A percentile compares a stretch with the other conserved stretches of the same genome.
These are phyloP conservation scores for Cladosporium sp. DNA, from an alignment of 2,329 filamentous ascomycete species.

Conservation along the genomic window DNA sequence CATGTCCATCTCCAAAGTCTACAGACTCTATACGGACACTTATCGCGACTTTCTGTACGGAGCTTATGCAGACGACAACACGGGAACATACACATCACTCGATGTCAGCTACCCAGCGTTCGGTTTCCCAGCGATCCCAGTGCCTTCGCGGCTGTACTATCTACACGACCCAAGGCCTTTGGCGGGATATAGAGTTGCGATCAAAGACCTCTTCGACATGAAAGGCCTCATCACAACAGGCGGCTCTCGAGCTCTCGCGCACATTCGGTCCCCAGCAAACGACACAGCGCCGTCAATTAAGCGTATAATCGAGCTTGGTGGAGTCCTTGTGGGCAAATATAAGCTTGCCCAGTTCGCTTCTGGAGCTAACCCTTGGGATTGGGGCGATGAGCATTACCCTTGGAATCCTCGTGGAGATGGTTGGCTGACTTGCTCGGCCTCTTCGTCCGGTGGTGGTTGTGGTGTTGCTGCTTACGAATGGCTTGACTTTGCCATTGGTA, in stretches of 20 bases:
- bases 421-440: conserved; percentile 30
- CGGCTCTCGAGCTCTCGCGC: conserved; percentile 30
- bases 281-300: conserved; percentile 31
- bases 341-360: conserved; percentile 34
- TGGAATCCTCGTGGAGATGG: conserved; percentile 37
- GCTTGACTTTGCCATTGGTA: conserved; percentile 38
- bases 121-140: conserved; percentile 30
- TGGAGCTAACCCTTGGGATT: conserved; percentile 17
- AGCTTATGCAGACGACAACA: conserved; percentile 25
- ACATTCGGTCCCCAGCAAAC: conserved; percentile 23
- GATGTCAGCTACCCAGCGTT: conserved; percentile 25
- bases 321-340: conserved; percentile 32
- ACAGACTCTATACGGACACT: conserved; percentile 29
- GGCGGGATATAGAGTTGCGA: conserved; percentile 31
- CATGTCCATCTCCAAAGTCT: conserved; percentile 26
- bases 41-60: conserved; percentile 30
- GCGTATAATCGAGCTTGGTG: conserved; percentile 32
- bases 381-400: conserved; percentile 28
- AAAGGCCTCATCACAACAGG: conserved; percentile 32
- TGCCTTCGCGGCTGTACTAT: conserved; percentile 38
- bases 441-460: conserved; percentile 31
- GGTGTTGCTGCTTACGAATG: conserved; percentile 37
- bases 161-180: conserved; percentile 32
- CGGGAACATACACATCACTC: conserved; percentile 22
- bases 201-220: conserved; percentile 36